Evolutionary conservation across 306 rosid genomes (phyloP).

Genomic region (Lathyrus oleraceus): DNA sequence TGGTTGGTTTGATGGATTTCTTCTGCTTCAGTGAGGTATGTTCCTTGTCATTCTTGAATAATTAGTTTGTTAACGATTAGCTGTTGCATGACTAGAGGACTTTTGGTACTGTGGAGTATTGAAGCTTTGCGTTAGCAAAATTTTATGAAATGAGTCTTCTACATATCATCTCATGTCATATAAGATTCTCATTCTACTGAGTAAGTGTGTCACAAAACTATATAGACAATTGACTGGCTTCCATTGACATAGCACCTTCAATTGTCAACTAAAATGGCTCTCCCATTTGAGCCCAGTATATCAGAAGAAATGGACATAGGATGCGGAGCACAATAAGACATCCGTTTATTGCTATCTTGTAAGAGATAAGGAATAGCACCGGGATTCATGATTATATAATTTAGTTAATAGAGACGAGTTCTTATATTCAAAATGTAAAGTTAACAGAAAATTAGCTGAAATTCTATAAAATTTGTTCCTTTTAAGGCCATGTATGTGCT

Average conservation of each 20-base stretch:
- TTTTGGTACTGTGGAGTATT: constrained; percentile 12
- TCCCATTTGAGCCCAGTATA: neutral
- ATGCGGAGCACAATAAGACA: neutral
- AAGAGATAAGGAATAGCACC: neutral
- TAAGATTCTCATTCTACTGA: constrained; percentile 26
- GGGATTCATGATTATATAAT: neutral
- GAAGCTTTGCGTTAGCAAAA: constrained; percentile 10
- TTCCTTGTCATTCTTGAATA: constrained; percentile 25
- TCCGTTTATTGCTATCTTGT: neutral
- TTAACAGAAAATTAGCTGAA: neutral
- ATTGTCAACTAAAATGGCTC: too few relatives aligned
- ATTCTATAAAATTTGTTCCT: neutral
- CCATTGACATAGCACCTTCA: constrained; percentile 11
- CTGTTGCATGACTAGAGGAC: constrained; percentile 12
- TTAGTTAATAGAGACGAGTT: neutral
- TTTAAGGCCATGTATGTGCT: neutral
- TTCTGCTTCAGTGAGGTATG: constrained; percentile 97
- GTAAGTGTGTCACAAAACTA: constrained; percentile 13
- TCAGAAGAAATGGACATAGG: neutral
- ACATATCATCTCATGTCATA: neutral
- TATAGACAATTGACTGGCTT: constrained; percentile 5
- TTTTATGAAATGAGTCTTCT: constrained; percentile 21
- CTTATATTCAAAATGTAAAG: neutral
- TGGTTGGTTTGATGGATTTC: constrained; percentile 94
- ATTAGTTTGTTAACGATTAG: neutral